These are phyloP conservation scores for Dryas octopetala DNA, from an alignment of 306 rosid genomes.

Conservation along the genomic window DNA sequence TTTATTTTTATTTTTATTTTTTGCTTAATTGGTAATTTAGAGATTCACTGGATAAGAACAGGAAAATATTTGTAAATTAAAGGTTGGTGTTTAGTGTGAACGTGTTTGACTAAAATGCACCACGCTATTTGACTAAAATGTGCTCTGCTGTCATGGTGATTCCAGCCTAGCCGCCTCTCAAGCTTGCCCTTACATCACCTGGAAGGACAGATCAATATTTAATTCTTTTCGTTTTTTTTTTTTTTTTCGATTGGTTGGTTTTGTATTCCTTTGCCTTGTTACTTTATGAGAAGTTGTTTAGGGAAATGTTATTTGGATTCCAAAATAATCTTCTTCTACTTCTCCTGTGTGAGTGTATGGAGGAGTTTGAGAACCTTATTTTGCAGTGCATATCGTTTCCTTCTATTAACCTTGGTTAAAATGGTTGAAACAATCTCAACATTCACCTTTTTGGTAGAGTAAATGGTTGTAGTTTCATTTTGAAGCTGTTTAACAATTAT, in stretches of 20 bases:
- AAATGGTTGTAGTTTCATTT: neutral
- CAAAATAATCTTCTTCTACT: neutral
- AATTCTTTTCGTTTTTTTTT: neutral
- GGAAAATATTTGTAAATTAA: neutral
- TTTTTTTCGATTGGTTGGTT: neutral
- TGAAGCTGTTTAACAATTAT: neutral
- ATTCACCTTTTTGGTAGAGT: neutral
- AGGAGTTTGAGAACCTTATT: neutral
- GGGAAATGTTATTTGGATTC: neutral
- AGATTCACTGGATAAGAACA: conserved; percentile 7
- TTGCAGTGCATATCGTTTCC: neutral
- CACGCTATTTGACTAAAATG: conserved; percentile 12
- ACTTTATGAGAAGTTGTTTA: neutral
- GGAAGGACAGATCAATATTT: conserved; percentile 12
- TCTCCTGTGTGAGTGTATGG: neutral
- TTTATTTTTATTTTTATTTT: neutral
- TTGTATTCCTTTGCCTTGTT: neutral
- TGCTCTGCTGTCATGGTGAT: neutral
- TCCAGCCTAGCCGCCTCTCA: neutral
- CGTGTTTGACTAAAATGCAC: conserved; percentile 16
- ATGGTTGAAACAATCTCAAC: neutral
- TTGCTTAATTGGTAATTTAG: neutral
- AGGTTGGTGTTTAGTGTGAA: conserved; percentile 22
- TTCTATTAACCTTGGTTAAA: neutral
- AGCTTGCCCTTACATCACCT: conserved; percentile 12